Conservation (phyloP, 305 asterid genomes). For the Fraxinus latifolia region DNA sequence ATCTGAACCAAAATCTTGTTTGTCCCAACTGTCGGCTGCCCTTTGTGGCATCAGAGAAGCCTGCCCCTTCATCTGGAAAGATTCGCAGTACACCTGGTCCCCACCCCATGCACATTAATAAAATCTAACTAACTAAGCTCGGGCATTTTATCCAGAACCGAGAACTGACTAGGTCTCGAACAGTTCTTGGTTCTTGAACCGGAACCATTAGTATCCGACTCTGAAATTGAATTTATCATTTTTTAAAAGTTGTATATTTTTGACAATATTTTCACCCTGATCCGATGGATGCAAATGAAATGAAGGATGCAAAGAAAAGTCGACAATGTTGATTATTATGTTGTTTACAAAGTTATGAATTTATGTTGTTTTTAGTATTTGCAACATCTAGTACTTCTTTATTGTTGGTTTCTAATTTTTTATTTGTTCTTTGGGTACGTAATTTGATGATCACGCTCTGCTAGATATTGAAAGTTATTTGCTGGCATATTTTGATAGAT, state of each 20-base stretch:
- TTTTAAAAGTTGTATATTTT: too few relatives aligned
- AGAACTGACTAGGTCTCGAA: not conserved
- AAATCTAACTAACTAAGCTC: not conserved
- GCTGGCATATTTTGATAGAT: not conserved
- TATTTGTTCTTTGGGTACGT: too few relatives aligned
- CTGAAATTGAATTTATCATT: too few relatives aligned
- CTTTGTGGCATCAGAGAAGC: constrained; percentile 34
- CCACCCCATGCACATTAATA: not conserved
- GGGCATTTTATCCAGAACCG: not conserved
- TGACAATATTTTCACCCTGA: not conserved
- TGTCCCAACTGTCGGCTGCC: constrained; percentile 34
- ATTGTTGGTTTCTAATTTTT: not conserved
- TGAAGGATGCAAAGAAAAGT: too few relatives aligned
- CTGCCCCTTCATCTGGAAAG: constrained; percentile 28
- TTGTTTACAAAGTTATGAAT: not conserved
- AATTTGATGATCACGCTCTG: not conserved
- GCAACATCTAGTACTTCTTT: not conserved
- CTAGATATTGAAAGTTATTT: not conserved
- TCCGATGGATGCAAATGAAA: not conserved
- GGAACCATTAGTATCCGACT: not conserved
- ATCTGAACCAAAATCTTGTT: constrained; percentile 29
- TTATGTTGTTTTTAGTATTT: not conserved
- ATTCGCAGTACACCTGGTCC: not conserved
- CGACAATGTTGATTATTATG: too few relatives aligned
- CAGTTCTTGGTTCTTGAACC: not conserved